Evolutionary conservation across 2,329 filamentous ascomycete species (phyloP).

Genomic region (Beauveria sp.): DNA sequence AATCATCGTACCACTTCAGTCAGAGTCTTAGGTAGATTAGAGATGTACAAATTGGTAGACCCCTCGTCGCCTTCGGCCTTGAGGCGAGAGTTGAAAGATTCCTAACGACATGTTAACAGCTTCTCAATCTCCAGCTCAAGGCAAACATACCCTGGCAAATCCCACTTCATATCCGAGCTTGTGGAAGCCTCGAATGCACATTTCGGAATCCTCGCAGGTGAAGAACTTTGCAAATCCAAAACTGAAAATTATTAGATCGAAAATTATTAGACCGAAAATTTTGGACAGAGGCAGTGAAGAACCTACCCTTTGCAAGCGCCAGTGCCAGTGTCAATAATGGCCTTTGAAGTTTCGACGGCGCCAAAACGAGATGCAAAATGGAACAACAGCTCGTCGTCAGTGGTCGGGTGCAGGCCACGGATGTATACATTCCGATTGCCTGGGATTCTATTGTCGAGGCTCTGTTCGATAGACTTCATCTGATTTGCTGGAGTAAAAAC

Average conservation of each 20-base stretch:
- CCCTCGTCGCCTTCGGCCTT: constrained; percentile 86
- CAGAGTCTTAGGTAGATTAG: constrained; percentile 86
- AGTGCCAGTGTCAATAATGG: constrained; percentile 91
- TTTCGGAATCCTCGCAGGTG: constrained; percentile 80
- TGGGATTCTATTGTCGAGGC: constrained; percentile 81
- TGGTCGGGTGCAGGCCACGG: constrained; percentile 88
- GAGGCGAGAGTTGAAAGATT: constrained; percentile 96
- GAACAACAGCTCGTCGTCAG: constrained; percentile 81
- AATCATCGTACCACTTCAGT: constrained; percentile 64
- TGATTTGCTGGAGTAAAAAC: constrained; percentile 78
- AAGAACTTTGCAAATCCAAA: constrained; percentile 97
- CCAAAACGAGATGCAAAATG: constrained; percentile 83
- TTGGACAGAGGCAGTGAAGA: background rate
- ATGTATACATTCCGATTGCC: constrained; percentile 99
- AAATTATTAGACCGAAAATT: constrained; percentile 12
- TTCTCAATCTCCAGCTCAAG: background rate
- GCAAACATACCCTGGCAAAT: constrained; percentile 70
- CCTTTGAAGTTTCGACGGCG: constrained; percentile 92
- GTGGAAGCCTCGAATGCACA: constrained; percentile 93
- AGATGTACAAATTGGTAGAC: constrained; percentile 97
- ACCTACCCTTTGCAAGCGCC: constrained; percentile 90
- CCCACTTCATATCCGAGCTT: constrained; percentile 94
- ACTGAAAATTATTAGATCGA: constrained; percentile 37
- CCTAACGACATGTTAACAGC: constrained; percentile 41
- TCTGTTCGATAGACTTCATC: constrained; percentile 86